Percentiles rank a stretch among this genome's conserved stretches.
Conservation (phyloP, 1,139 yeast genomes). For the Taphrina sp. region DNA sequence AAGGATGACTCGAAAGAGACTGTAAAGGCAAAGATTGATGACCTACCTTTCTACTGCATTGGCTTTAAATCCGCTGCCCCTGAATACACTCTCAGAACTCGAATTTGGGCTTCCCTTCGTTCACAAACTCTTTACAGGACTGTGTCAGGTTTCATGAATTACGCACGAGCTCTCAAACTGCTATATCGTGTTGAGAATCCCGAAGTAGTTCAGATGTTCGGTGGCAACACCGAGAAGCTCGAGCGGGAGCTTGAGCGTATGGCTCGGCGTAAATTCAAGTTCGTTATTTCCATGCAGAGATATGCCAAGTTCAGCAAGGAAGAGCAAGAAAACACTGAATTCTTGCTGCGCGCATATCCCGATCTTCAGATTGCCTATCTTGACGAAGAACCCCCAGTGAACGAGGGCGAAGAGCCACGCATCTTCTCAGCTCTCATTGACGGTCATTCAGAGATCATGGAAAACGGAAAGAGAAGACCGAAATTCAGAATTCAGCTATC, state of each 20-base stretch:
- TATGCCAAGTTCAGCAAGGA: constrained; percentile 94
- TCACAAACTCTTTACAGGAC: constrained; percentile 98
- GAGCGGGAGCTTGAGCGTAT: constrained; percentile 96
- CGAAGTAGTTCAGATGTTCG: constrained; percentile 95
- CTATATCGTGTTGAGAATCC: constrained; percentile 98
- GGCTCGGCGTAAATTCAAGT: constrained; percentile 99
- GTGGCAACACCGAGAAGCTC: constrained; percentile 93
- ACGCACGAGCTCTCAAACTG: constrained; percentile 95
- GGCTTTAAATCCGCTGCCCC: constrained; percentile 99
- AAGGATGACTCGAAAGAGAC: constrained; percentile 69
- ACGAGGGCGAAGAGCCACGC: constrained; percentile 97
- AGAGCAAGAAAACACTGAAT: constrained; percentile 97
- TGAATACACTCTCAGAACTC: constrained; percentile 93
- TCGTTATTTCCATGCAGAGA: constrained; percentile 97
- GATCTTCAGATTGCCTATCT: constrained; percentile 97
- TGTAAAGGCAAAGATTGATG: constrained; percentile 88
- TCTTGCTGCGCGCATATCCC: constrained; percentile 96
- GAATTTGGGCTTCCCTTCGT: constrained; percentile 99
- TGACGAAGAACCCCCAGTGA: constrained; percentile 86
- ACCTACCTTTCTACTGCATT: constrained; percentile 95
- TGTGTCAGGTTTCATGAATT: constrained; percentile 98
- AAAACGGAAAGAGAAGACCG: constrained; percentile 98
- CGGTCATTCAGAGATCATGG: constrained; percentile 97
- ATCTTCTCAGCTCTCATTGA: constrained; percentile 94
- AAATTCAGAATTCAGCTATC: constrained; percentile 95